These are phyloP conservation scores for Melaleuca alternifolia DNA, from an alignment of 345 rosid genomes.

Conservation along the genomic window DNA sequence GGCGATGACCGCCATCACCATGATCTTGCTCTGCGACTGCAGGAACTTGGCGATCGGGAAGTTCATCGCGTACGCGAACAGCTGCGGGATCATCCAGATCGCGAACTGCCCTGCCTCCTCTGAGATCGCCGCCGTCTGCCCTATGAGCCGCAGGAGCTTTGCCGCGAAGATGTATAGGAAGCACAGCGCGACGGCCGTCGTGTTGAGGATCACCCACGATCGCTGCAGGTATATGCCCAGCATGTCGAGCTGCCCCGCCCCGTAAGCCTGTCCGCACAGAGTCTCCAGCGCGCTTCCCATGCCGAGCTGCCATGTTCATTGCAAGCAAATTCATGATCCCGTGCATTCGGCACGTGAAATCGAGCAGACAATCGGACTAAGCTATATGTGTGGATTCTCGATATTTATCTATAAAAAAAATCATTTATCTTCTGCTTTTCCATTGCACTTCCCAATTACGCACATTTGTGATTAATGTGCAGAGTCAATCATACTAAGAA, in stretches of 20 bases:
- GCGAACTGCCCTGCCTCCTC: constrained; percentile 51
- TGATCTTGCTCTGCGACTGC: constrained; percentile 80
- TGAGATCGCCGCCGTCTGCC: constrained; percentile 55
- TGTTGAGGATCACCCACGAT: constrained; percentile 58
- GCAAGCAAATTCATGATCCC: neutral
- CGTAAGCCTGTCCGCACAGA: constrained; percentile 86
- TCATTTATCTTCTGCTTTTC: neutral
- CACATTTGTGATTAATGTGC: no score
- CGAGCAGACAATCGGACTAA: neutral
- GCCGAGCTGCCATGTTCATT: constrained; percentile 41
- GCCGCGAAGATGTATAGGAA: constrained; percentile 61
- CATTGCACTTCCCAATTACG: no score
- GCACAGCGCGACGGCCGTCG: constrained; percentile 34
- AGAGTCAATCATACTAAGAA: no score
- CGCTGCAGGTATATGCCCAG: constrained; percentile 80
- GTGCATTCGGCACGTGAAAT: neutral
- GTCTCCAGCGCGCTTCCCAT: constrained; percentile 99
- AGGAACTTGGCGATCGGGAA: constrained; percentile 76
- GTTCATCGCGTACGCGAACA: constrained; percentile 60
- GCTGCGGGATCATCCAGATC: constrained; percentile 75
- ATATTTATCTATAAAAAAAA: neutral
- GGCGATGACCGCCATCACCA: constrained; percentile 64
- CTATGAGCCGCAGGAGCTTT: constrained; percentile 33
- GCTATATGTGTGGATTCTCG: neutral
- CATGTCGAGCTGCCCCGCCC: constrained; percentile 77